Evolutionary conservation across 2,329 filamentous ascomycete species (phyloP).

Genomic region (Verticillium tricorpus): DNA sequence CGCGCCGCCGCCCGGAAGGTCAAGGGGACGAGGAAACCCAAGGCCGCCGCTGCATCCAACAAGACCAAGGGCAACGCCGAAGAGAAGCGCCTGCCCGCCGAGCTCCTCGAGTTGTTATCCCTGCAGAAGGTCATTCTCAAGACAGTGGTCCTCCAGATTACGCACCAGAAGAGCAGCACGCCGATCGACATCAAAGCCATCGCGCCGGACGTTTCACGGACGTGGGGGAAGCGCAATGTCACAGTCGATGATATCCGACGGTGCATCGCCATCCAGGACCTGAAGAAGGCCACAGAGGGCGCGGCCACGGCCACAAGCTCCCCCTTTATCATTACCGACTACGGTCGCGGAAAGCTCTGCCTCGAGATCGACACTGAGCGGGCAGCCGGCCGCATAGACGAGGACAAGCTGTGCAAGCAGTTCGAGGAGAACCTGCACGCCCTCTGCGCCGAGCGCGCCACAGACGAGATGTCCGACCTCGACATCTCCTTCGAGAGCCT

Average conservation of each 20-base stretch:
- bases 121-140: slow-evolving; percentile 65
- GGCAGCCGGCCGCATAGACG: slow-evolving; percentile 36
- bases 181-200: slow-evolving; percentile 62
- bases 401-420: slow-evolving; percentile 46
- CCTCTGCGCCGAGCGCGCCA: slow-evolving; percentile 34
- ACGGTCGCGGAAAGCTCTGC: slow-evolving; percentile 52
- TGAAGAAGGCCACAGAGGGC: slow-evolving; percentile 26
- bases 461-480: slow-evolving; percentile 23
- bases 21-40: slow-evolving; percentile 12
- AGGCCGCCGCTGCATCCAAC: slow-evolving; percentile 10
- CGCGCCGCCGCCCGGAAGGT: slow-evolving; percentile 14
- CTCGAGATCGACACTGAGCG: slow-evolving; percentile 46
- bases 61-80: slow-evolving; percentile 19
- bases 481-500: slow-evolving; percentile 44
- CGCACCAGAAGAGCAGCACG: slow-evolving; percentile 59
- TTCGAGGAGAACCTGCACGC: slow-evolving; percentile 49
- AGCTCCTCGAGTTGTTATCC: slow-evolving; percentile 55
- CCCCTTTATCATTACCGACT: slow-evolving; percentile 44
- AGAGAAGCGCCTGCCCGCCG: slow-evolving; percentile 36
- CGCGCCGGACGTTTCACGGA: slow-evolving; percentile 56
- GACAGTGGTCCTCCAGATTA: slow-evolving; percentile 63
- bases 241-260: slow-evolving; percentile 61
- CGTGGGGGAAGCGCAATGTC: slow-evolving; percentile 70
- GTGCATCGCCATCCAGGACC: slow-evolving; percentile 59
- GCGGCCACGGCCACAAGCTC: slow-evolving; percentile 16